Evolutionary conservation across 202 grass and related monocot genomes (phyloP), one percentile per base, ranked within the genome.

Genomic region (Zoysia matrella): DNA sequence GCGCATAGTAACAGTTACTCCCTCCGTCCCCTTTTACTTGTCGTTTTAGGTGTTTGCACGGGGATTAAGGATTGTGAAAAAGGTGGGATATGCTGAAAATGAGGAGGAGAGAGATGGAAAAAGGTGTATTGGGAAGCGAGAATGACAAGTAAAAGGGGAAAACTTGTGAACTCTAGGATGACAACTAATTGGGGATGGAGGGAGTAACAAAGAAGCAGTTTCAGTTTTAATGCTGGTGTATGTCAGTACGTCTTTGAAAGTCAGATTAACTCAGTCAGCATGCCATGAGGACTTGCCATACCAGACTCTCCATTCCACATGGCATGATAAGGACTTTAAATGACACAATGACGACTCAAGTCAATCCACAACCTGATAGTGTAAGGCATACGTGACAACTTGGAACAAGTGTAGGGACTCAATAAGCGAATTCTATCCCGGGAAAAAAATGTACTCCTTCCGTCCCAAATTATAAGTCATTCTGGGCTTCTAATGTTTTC

Each of bases 341-440:
- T 47, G 46, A 47, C 46, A 47, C 46, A 47, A 40, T 53, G 45
- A 11, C 36, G 8, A 75, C n/a, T 56, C 15, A 76, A 16, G 11
- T 48, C 45, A 76, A 48, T 36, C 57, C 49, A 46, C 43, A 76
- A 62, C 11, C 57, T 76, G 47, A 46, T 30, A 62, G 73, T 61
- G 4, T 68, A 44, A 56, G 42, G 11, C 7, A 4, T 12, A 56
- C n/a, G 51, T 56, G 52, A 44, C 54, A 57, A n/a, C 11, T n/a
- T 55, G 51, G 5, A 73, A 73, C 52, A 46, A 18, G 52, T 15
- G 41, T 56, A 55, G 72, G 39, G 14, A 74, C 14, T 10, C 40
- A 36, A 36, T 36, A 36, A 36, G 30, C 30, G 30, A 61, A 56
- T 56, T 56, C 53, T 56, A 56, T 6, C 18, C 18, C 8, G 7